phyloP scores from a whole-genome alignment of 495 filamentous ascomycete species.

The Trypethelium eluteriae region DNA sequence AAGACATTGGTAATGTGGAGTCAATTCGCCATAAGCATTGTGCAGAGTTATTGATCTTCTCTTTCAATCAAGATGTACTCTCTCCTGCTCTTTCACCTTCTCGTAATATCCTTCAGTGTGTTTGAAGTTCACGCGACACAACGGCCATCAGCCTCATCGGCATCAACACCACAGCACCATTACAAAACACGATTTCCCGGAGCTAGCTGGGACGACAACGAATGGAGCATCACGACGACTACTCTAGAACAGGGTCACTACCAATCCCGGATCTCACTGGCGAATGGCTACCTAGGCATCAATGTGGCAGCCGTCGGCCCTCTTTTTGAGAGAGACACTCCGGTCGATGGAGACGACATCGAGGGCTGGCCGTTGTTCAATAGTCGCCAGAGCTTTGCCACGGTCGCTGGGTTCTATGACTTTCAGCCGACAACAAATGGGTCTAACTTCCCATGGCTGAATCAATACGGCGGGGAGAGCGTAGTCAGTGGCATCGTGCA shows the following conservation, averaged over 20 bases:
- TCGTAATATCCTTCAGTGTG: neutral
- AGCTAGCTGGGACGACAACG: slow-evolving; percentile 54
- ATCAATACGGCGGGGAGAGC: slow-evolving; percentile 63
- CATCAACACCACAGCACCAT: neutral
- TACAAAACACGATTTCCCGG: slow-evolving; percentile 25
- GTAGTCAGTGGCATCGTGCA: slow-evolving; percentile 69
- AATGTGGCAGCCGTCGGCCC: slow-evolving; percentile 56
- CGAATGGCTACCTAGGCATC: slow-evolving; percentile 50
- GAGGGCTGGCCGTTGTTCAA: slow-evolving; percentile 71
- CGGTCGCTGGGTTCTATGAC: slow-evolving; percentile 67
- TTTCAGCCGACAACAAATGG: slow-evolving; percentile 53
- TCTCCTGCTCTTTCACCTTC: neutral
- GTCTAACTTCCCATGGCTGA: slow-evolving; percentile 65
- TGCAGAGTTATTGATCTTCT: no score
- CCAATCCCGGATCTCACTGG: slow-evolving; percentile 55
- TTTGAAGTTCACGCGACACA: neutral
- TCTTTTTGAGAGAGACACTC: slow-evolving; percentile 57
- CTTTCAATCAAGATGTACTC: no score
- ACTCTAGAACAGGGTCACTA: slow-evolving; percentile 53
- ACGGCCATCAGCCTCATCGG: neutral
- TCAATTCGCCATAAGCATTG: no score
- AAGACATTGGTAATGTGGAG: no score
- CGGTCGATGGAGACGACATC: slow-evolving; percentile 35
- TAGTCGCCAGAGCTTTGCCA: slow-evolving; percentile 61
- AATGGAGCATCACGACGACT: slow-evolving; percentile 53